Base-by-base conservation (phyloP, 78 protist genomes). In the Cyanophora paradoxa region DNA sequence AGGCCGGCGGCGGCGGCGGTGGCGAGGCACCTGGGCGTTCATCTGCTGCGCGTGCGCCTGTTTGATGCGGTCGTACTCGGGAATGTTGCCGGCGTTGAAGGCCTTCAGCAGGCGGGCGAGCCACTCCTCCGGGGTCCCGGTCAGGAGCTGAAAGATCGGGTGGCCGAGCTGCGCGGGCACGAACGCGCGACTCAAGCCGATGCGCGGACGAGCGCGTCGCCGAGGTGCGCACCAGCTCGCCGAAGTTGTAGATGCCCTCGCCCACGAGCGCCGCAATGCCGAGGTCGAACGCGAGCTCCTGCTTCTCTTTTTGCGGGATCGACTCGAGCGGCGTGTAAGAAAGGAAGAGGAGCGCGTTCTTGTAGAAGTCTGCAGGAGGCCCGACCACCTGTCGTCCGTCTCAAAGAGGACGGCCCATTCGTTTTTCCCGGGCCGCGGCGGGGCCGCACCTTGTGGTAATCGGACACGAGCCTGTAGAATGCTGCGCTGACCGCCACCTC, bases 211-310 rank as follows among this genome's bases (percentile, higher is more conserved):
- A n/a, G n/a, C n/a, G n/a, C n/a, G n/a, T n/a, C 39, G 90, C 74
- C n/a, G n/a, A n/a, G n/a, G n/a, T n/a, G n/a, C 34, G 26, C 69
- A 87, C 76, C 59, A 88, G 77, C 67, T 88, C 89, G 52, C 92
- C 89, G 70, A 88, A 86, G 78, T 87, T 86, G 79, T 83, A 88
- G 11, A 86, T 76, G 46, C 30, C 37, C 33, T 85, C 86, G 61
- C 85, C 83, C 41, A 88, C 58, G 30, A 88, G 74, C 58, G 92
- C 92, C 8, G 92, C 86, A 64, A 88, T 65, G 67, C 90, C 86
- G 30, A 88, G 59, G 44, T 88, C 89, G 72, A 78, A 83, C 6
- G 90, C 84, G 44, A 88, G 72, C 20, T 30, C 22, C n/a, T 26
- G 28, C 75, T 78, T 81, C 28, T 46, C 78, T 30, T 37, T 74